A percentile compares a stretch with the other conserved stretches of the same genome.
Conservation (phyloP, 2,329 filamentous ascomycete genomes). For the Colletotrichum camelliae region DNA sequence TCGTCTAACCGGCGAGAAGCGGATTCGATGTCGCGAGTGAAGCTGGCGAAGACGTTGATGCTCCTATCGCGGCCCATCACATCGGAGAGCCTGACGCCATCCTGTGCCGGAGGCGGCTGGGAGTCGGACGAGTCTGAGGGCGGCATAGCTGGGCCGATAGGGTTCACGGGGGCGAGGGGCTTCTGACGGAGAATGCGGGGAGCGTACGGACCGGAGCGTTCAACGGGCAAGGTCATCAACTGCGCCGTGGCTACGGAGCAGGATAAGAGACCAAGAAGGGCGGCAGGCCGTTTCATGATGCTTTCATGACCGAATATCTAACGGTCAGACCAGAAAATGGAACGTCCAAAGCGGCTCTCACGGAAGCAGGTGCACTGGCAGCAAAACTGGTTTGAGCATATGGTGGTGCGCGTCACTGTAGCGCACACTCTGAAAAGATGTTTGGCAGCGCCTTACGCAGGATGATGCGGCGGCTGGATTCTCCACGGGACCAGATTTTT, state of each 20-base stretch:
- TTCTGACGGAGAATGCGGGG: conserved; percentile 20
- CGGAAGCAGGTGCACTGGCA: neutral
- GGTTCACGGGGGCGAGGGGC: conserved; percentile 11
- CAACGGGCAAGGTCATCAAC: conserved; percentile 7
- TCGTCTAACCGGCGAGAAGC: conserved; percentile 74
- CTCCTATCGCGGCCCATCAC: conserved; percentile 79
- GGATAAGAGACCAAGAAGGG: conserved; percentile 9
- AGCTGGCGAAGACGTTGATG: conserved; percentile 84
- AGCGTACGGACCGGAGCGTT: conserved; percentile 6
- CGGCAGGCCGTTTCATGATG: conserved; percentile 18
- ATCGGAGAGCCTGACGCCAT: conserved; percentile 76
- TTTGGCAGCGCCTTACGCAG: neutral
- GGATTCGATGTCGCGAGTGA: conserved; percentile 77
- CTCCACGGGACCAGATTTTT: neutral
- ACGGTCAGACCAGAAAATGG: neutral
- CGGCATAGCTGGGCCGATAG: conserved; percentile 30
- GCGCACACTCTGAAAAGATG: neutral
- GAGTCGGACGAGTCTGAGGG: conserved; percentile 25
- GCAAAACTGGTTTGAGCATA: neutral
- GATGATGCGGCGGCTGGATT: neutral
- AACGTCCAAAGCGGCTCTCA: neutral
- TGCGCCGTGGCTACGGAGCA: conserved; percentile 14
- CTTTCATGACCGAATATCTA: neutral
- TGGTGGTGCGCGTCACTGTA: neutral
- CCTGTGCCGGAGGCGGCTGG: conserved; percentile 37